Conservation (phyloP, 768 basidiomycete genomes). For the Phaeotremella skinneri region DNA sequence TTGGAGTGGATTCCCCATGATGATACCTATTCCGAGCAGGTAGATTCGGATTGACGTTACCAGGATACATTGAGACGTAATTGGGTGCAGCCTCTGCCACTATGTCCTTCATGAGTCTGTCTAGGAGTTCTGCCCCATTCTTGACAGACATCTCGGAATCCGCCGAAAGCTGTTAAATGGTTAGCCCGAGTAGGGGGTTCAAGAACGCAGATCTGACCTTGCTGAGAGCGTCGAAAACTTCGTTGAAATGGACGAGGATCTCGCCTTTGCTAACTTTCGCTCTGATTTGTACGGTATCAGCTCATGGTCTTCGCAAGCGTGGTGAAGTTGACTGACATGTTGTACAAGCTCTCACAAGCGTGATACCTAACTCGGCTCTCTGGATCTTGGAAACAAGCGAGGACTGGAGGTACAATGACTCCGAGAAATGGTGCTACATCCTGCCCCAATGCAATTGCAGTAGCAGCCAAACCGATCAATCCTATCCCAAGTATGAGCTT, state of each 20-base stretch:
- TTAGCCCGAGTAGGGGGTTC: background rate
- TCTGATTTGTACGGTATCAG: conserved; percentile 8
- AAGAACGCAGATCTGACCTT: conserved; percentile 63
- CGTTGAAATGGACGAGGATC: conserved; percentile 94
- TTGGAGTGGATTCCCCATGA: background rate
- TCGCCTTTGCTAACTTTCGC: conserved; percentile 86
- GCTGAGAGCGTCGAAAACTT: conserved; percentile 94
- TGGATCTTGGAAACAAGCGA: conserved; percentile 86
- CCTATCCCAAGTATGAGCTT: conserved; percentile 45
- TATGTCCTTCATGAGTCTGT: conserved; percentile 95
- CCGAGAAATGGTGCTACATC: conserved; percentile 93
- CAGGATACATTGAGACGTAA: conserved; percentile 78
- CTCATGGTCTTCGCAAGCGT: background rate
- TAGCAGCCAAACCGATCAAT: conserved; percentile 90
- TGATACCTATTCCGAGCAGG: conserved; percentile 10
- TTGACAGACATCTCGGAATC: conserved; percentile 95
- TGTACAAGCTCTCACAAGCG: conserved; percentile 96
- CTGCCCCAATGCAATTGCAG: conserved; percentile 92
- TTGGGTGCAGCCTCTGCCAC: conserved; percentile 94
- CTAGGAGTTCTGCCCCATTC: conserved; percentile 95
- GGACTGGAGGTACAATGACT: conserved; percentile 80
- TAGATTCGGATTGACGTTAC: conserved; percentile 29
- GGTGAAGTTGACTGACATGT: conserved; percentile 58
- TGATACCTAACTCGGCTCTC: conserved; percentile 94
- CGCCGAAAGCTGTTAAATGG: conserved; percentile 71